phyloP scores from a whole-genome alignment of 352 stramenopile species.

The Pythium dissotocum region DNA sequence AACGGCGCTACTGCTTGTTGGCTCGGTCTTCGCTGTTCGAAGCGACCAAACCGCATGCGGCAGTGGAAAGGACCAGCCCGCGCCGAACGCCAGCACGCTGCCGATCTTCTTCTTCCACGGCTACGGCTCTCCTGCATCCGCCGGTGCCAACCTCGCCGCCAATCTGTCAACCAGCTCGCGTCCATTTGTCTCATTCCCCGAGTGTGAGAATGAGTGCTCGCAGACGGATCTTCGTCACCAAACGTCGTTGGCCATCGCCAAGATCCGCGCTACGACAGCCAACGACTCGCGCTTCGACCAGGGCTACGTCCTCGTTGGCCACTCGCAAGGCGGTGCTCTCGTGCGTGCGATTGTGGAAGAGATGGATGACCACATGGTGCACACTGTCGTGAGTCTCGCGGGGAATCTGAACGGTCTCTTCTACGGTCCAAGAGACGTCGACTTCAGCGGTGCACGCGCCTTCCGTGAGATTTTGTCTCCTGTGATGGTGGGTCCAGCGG shows the following conservation, averaged over 20 bases:
- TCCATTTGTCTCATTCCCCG: conserved; percentile 37
- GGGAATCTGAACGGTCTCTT: conserved; percentile 47
- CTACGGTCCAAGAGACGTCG: conserved; percentile 36
- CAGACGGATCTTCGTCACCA: conserved; percentile 32
- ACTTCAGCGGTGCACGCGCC: conserved; percentile 12
- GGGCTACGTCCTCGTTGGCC: conserved; percentile 45
- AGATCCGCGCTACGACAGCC: conserved; percentile 36
- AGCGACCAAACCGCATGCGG: background rate
- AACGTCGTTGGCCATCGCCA: conserved; percentile 34
- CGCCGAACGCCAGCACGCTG: conserved; percentile 9
- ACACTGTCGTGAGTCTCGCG: conserved; percentile 39
- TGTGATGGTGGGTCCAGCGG: background rate
- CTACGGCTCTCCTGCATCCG: conserved; percentile 29
- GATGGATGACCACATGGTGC: conserved; percentile 51
- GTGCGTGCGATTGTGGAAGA: conserved; percentile 42
- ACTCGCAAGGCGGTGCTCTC: conserved; percentile 42
- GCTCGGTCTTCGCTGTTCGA: background rate
- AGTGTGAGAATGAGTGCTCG: conserved; percentile 38
- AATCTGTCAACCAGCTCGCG: conserved; percentile 32
- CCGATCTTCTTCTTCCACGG: conserved; percentile 55
- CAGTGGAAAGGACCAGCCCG: background rate
- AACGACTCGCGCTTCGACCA: conserved; percentile 33
- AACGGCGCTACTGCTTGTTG: background rate
- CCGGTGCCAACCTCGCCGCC: conserved; percentile 31
- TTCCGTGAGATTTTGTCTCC: background rate